Evolutionary conservation across 2,329 filamentous ascomycete genomes (phyloP), one percentile per base, ranked within the genome.

Genomic region (Lachnellula occidentalis): DNA sequence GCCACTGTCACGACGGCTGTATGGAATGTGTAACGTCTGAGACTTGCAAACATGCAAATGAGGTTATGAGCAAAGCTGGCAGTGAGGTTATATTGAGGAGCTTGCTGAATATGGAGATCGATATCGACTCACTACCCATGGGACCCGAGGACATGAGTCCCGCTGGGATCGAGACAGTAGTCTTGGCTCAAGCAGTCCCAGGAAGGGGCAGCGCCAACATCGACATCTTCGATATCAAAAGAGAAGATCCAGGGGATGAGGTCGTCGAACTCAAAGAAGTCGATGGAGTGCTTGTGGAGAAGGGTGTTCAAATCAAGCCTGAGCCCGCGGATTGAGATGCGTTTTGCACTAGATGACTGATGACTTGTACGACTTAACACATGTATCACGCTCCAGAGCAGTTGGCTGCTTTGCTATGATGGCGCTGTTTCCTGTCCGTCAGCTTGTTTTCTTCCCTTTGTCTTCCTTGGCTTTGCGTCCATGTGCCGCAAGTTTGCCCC

Each of bases 61-160:
- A 89, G 66, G 91, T 97, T 9, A 94, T 96, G 87, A 94, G 88
- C 66, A 97, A 96, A 71, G 89, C 87, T 0, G 92, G 92, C 0
- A 86, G 88, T 7, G 83, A 82, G 53, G 91, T 96, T 22, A 84
- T 97, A 31, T 73, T 97, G 54, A 88, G 86, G 72, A 83, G 80
- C 58, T 68, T 96, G 52, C 70, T 96, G 50, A 86, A 86, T 19
- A 77, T 84, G 69, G 82, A 91, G 31, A 87, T 96, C 53, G 89
- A 96, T 70, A 73, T 95, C 4, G 90, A 95, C 39, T 76, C 78
- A n/a, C 71, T 97, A 66, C 92, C 92, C 0, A 94, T 91, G 84
- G 92, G 91, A 0, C 85, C 87, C 1, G 90, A 94, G 62, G 78
- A 85, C 57, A 76, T 82, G 52, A 80, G 79, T 17, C 86, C 85